phyloP scores from a whole-genome alignment of 2,329 filamentous ascomycete genomes.

The Monilinia fructigena region DNA sequence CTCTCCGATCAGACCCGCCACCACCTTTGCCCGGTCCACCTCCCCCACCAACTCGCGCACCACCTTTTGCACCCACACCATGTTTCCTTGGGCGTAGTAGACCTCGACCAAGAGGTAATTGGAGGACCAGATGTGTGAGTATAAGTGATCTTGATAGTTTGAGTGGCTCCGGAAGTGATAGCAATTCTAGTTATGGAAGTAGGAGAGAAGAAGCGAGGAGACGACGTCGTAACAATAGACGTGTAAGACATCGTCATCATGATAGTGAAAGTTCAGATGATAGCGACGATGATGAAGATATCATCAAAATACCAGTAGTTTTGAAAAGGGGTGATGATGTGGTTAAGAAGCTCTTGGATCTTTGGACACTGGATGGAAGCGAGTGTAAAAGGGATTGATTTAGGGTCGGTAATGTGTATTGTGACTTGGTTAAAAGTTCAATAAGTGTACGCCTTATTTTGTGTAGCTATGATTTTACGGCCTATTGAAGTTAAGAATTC shows the following conservation, averaged over 20 bases:
- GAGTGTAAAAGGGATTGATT: not conserved
- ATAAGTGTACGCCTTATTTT: not conserved
- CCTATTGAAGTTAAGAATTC: not conserved
- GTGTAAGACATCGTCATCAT: not conserved
- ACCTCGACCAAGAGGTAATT: not conserved
- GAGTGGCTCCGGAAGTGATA: constrained; percentile 13
- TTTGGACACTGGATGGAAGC: constrained; percentile 25
- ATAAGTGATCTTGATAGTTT: constrained; percentile 1
- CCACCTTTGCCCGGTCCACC: constrained; percentile 4
- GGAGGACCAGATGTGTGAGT: not conserved
- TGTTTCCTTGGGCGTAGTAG: not conserved
- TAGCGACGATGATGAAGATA: constrained; percentile 25
- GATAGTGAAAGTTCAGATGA: constrained; percentile 6
- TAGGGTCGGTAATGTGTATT: not conserved
- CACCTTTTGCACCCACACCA: not conserved
- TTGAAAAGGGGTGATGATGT: constrained; percentile 28
- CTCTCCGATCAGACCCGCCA: not conserved
- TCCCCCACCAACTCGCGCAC: not conserved
- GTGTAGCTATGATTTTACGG: not conserved
- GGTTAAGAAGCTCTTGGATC: constrained; percentile 27
- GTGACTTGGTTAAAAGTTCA: not conserved
- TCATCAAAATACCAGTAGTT: constrained; percentile 25
- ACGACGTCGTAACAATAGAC: constrained; percentile 11
- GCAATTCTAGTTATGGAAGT: constrained; percentile 21
- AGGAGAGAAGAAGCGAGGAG: constrained; percentile 15